Evolutionary conservation across 768 basidiomycete species (phyloP).

Genomic region (Pulveroboletus sp.): DNA sequence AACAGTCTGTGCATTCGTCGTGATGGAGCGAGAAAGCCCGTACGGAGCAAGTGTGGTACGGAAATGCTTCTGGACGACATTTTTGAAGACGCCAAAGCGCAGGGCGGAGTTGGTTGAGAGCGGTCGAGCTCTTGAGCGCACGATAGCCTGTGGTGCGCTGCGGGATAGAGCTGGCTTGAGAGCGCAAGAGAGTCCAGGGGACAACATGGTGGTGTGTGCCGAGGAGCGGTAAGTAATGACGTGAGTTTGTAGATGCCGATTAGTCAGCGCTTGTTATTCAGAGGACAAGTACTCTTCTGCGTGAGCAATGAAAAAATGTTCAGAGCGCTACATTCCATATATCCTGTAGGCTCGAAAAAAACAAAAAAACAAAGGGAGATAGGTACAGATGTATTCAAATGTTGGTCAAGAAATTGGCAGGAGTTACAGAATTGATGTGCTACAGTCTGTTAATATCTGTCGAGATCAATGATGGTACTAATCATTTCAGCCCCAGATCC

Average conservation of each 20-base stretch:
- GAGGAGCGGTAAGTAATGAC: background rate
- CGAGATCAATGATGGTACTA: too few species aligned
- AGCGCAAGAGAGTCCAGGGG: background rate
- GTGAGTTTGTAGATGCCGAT: background rate
- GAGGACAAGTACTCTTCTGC: too few species aligned
- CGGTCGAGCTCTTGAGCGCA: conserved; percentile 15
- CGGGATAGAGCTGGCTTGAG: conserved; percentile 19
- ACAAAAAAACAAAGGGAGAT: too few species aligned
- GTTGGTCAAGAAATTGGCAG: too few species aligned
- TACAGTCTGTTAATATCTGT: too few species aligned
- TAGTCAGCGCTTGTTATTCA: conserved; percentile 14
- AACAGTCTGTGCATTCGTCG: conserved; percentile 41
- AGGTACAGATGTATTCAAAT: too few species aligned
- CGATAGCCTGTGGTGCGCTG: conserved; percentile 17
- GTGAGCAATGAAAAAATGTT: too few species aligned
- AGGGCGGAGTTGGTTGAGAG: conserved; percentile 21
- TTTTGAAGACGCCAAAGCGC: conserved; percentile 14
- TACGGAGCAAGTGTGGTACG: conserved; percentile 18
- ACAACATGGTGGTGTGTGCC: conserved; percentile 16
- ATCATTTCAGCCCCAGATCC: too few species aligned
- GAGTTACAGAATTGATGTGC: too few species aligned
- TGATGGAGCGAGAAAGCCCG: conserved; percentile 41
- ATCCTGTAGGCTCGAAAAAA: too few species aligned
- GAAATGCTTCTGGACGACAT: conserved; percentile 29
- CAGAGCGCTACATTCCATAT: too few species aligned